Base-by-base conservation (phyloP, 2,329 filamentous ascomycete species). In the Aspergillus pseudoglaucus region DNA sequence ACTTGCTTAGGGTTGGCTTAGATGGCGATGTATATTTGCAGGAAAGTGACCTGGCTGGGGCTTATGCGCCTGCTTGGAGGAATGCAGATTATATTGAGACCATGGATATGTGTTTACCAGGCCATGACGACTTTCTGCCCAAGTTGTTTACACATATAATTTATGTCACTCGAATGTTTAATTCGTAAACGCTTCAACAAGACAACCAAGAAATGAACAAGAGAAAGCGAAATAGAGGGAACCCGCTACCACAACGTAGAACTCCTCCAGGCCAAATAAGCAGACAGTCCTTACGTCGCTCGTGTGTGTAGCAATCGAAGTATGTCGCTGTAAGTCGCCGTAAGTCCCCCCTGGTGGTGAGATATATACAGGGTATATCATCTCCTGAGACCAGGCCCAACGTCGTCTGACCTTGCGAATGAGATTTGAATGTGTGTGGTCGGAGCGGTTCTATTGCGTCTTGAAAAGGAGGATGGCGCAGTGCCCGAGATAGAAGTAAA, bases 401-500 rank as follows among this genome's bases (percentile, higher is more conserved):
- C 12, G 23, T 14, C 6, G n/a, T 42, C n/a, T 20, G 22, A 22
- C 23, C 22, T 42, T 22, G 23, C 43, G 32, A 23, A 10, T 25
- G 9, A 14, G 37, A 15, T 12, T 23, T 33, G 14, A 18, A 33
- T 32, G 8, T n/a, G 40, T 41, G 40, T 18, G 4, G 22, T 27
- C 40, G 15, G 33, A 12, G 15, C 10, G 35, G 8, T 33, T 53
- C 59, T 62, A 97, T 82, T 96, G 91, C 37, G 93, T 98, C 81
- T 98, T 98, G 83, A 97, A 98, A 46, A 98, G 84, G 48, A 98
- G 81, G 67, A 98, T 97, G 51, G 93, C 93, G 71, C 90, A 96
- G 78, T 97, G 93, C 47, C 93, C 93, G 51, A 98, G 86, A 76
- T 98, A 98, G 77, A 98, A 98, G 77, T 98, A 98, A 70, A 98